phyloP scores from a whole-genome alignment of 192 early-diverging fungal species.

The Radiomyces spectabilis region DNA sequence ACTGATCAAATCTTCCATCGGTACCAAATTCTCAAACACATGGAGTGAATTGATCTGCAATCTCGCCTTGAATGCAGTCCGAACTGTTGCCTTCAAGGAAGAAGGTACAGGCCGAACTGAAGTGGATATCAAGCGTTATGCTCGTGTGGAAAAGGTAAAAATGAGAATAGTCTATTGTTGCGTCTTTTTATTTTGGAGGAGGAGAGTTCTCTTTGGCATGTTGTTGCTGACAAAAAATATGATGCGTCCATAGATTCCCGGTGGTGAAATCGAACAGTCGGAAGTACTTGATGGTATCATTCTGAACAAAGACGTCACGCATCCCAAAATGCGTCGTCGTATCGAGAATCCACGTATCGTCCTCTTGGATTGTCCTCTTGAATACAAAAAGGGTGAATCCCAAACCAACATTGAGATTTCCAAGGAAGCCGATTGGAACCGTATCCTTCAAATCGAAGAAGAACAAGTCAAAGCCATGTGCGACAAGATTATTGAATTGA shows the following conservation, averaged over 20 bases:
- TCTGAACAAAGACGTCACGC: conserved; percentile 99
- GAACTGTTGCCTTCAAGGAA: conserved; percentile 66
- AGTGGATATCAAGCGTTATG: conserved; percentile 98
- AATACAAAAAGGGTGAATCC: conserved; percentile 99
- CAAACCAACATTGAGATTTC: conserved; percentile 98
- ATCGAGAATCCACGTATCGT: conserved; percentile 97
- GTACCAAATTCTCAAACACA: conserved; percentile 92
- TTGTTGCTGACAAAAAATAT: no score
- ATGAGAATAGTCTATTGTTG: no score
- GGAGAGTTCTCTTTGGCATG: neutral
- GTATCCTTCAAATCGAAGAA: conserved; percentile 97
- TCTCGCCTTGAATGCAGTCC: conserved; percentile 93
- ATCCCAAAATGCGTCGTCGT: conserved; percentile 91
- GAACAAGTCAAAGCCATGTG: conserved; percentile 97
- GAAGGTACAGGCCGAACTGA: conserved; percentile 65
- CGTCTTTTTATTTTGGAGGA: neutral
- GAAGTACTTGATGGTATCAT: conserved; percentile 95
- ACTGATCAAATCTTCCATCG: conserved; percentile 88
- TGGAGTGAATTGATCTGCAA: conserved; percentile 99
- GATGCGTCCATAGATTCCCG: conserved; percentile 82
- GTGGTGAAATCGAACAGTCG: conserved; percentile 95
- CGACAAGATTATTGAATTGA: conserved; percentile 91
- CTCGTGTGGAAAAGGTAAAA: conserved; percentile 88
- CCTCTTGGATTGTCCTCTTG: conserved; percentile 95
- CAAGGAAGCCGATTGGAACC: conserved; percentile 94